phyloP scores from a whole-genome alignment of 2,329 filamentous ascomycete species.

The Arachnopeziza araneosa region DNA sequence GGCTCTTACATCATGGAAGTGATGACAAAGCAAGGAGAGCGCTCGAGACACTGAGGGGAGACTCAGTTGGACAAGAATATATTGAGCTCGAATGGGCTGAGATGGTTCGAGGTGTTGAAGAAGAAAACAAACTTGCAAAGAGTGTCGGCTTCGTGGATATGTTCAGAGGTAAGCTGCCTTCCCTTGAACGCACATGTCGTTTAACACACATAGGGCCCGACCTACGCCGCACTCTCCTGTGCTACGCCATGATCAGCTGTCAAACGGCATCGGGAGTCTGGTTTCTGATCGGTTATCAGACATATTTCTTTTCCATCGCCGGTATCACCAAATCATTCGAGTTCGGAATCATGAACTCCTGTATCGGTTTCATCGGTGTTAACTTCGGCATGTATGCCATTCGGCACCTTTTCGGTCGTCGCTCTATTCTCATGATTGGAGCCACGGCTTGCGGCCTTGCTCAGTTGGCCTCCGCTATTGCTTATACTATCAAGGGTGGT shows the following conservation, averaged over 20 bases:
- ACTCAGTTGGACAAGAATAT: slow-evolving; percentile 9
- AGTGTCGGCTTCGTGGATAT: slow-evolving; percentile 14
- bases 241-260: slow-evolving; percentile 17
- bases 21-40: slow-evolving; percentile 10
- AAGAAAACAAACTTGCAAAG: slow-evolving; percentile 23
- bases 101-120: slow-evolving; percentile 22
- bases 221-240: slow-evolving; percentile 30
- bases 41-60: slow-evolving; percentile 11
- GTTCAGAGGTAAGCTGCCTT: slow-evolving; percentile 10
- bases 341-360: slow-evolving; percentile 33
- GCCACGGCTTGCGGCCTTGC: slow-evolving; percentile 30
- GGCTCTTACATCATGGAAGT: slow-evolving; percentile 13
- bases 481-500: slow-evolving; percentile 28
- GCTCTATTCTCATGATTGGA: slow-evolving; percentile 30
- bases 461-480: slow-evolving; percentile 31
- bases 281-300: slow-evolving; percentile 8
- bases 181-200: background rate
- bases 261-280: slow-evolving; percentile 7
- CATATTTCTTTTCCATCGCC: slow-evolving; percentile 15
- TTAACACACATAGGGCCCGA: slow-evolving; percentile 25
- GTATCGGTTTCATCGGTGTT: slow-evolving; percentile 32
- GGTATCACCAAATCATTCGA: slow-evolving; percentile 31
- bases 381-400: slow-evolving; percentile 29
- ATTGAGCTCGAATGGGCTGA: slow-evolving; percentile 16
- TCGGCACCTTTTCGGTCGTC: slow-evolving; percentile 28